Evolutionary conservation across 768 basidiomycete genomes (phyloP).

Genomic region (Panaeolus cyanescens): DNA sequence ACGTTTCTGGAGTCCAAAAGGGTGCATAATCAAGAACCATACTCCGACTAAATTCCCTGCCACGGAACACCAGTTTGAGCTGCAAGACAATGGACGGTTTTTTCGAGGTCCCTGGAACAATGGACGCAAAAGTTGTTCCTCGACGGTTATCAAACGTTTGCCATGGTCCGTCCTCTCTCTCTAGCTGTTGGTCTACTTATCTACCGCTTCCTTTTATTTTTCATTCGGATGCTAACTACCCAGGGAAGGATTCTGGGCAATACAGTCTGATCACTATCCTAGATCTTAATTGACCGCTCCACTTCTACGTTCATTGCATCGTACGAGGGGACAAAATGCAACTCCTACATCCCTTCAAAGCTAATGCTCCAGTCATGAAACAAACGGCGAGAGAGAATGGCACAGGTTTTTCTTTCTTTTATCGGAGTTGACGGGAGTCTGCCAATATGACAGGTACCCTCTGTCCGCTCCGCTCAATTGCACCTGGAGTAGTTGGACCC

Average conservation of each 20-base stretch:
- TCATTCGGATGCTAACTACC: not conserved
- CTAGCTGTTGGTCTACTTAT: not conserved
- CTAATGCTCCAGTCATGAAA: not conserved
- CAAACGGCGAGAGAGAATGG: not conserved
- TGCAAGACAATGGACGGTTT: not conserved
- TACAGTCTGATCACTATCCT: not conserved
- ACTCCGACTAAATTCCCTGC: not conserved
- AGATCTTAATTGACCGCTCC: not conserved
- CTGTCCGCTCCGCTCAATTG: conserved; percentile 1
- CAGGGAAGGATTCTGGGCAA: not conserved
- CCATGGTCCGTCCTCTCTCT: not conserved
- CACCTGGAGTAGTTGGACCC: not conserved
- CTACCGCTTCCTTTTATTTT: not conserved
- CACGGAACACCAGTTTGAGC: not conserved
- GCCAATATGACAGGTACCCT: too few relatives aligned
- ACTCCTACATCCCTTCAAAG: not conserved
- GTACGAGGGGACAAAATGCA: not conserved
- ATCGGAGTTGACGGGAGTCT: conserved; percentile 1
- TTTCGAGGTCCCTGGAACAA: not conserved
- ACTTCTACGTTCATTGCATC: not conserved
- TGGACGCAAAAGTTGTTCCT: not conserved
- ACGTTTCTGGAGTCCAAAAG: not conserved
- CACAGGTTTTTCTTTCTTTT: not conserved
- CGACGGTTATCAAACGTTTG: not conserved
- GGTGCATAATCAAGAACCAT: not conserved